Conservation (phyloP, 306 rosid genomes). For the Vigna nakashimae region DNA sequence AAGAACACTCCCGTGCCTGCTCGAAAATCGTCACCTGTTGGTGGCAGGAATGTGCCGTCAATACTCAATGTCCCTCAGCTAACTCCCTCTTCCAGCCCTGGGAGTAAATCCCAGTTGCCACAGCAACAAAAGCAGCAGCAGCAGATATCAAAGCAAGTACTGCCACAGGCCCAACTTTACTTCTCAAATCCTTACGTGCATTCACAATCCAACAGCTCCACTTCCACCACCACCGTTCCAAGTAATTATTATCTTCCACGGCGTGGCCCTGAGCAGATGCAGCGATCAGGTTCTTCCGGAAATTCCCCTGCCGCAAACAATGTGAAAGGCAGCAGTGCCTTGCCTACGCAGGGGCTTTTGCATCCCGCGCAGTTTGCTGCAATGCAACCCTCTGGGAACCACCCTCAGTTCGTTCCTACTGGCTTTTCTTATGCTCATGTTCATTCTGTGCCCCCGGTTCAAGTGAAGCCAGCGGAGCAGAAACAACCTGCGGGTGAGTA, state of each 20-base stretch:
- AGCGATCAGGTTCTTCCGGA: conserved; percentile 61
- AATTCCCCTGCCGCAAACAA: conserved; percentile 57
- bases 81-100: conserved; percentile 58
- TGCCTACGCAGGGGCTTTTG: conserved; percentile 66
- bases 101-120: conserved; percentile 60
- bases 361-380: conserved; percentile 74
- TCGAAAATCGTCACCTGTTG: conserved; percentile 86
- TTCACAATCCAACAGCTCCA: conserved; percentile 61
- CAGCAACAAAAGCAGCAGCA: conserved; percentile 62
- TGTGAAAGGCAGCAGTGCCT: conserved; percentile 62
- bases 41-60: conserved; percentile 76
- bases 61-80: conserved; percentile 74
- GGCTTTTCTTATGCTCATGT: conserved; percentile 71
- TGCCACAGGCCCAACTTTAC: conserved; percentile 69
- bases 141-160: conserved; percentile 64
- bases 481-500: conserved; percentile 98
- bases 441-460: conserved; percentile 77
- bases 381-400: conserved; percentile 66
- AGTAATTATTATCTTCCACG: conserved; percentile 65
- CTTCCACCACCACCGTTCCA: conserved; percentile 58
- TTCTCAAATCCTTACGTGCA: conserved; percentile 62
- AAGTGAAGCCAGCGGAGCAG: conserved; percentile 89
- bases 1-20: conserved; percentile 59
- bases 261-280: conserved; percentile 77
- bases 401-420: conserved; percentile 66